Percentiles rank a stretch among this genome's conserved stretches.
phyloP scores from a whole-genome alignment of 352 stramenopile species.

The Phytophthora kernoviae region DNA sequence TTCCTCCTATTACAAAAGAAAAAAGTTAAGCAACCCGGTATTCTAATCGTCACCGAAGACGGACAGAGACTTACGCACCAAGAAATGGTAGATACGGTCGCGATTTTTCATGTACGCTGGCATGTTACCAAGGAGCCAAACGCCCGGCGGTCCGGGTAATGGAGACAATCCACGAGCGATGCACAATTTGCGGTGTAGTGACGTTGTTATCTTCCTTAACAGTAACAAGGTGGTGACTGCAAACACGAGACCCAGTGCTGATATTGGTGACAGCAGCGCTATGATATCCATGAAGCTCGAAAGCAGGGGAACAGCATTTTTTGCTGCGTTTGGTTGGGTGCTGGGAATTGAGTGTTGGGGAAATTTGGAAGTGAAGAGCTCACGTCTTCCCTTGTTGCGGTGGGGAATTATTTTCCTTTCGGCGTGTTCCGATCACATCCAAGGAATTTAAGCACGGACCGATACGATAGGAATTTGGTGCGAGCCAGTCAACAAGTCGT shows the following conservation, averaged over 20 bases:
- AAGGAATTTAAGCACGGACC: too few relatives aligned
- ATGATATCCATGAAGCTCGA: background rate
- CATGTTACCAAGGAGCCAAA: constrained; percentile 59
- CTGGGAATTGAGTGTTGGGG: background rate
- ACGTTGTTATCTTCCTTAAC: constrained; percentile 14
- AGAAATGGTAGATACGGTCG: constrained; percentile 61
- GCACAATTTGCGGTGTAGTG: constrained; percentile 51
- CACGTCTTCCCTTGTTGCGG: too few relatives aligned
- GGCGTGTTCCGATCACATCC: too few relatives aligned
- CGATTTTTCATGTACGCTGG: constrained; percentile 56
- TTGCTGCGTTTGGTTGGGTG: background rate
- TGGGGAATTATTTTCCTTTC: too few relatives aligned
- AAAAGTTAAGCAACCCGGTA: background rate
- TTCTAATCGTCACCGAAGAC: background rate
- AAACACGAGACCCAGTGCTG: constrained; percentile 5
- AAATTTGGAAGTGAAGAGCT: background rate
- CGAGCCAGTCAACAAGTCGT: too few relatives aligned
- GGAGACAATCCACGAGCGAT: constrained; percentile 55
- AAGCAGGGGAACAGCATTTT: background rate
- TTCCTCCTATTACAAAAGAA: constrained; percentile 33
- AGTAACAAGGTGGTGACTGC: constrained; percentile 2
- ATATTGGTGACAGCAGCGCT: constrained; percentile 5
- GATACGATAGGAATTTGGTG: too few relatives aligned
- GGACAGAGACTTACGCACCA: constrained; percentile 20
- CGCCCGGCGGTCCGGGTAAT: constrained; percentile 43